Evolutionary conservation across 1,284 basidiomycete genomes (phyloP).

Genomic region (Anthracocystis panici-leucophaei): DNA sequence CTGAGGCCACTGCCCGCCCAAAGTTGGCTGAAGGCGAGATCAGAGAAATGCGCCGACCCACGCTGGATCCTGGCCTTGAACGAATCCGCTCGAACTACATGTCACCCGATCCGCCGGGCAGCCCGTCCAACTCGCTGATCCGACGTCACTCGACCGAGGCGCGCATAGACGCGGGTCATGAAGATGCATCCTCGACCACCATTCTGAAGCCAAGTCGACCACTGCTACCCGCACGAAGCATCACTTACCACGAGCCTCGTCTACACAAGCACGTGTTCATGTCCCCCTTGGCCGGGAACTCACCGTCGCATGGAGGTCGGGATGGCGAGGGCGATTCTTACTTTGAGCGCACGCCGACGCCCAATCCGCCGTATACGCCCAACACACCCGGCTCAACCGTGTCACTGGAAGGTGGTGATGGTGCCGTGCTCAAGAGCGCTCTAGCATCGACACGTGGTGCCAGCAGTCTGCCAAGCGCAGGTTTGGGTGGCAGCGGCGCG

Average conservation of each 20-base stretch:
- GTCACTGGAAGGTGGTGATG: constrained; percentile 72
- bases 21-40: constrained; percentile 3
- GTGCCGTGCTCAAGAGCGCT: constrained; percentile 72
- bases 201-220: constrained; percentile 40
- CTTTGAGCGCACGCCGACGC: constrained; percentile 41
- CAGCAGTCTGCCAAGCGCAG: constrained; percentile 11
- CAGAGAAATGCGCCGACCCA: constrained; percentile 16
- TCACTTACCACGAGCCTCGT: constrained; percentile 66
- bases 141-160: constrained; percentile 64
- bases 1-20: neutral
- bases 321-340: constrained; percentile 45
- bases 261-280: constrained; percentile 60
- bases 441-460: constrained; percentile 42
- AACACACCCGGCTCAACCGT: constrained; percentile 70
- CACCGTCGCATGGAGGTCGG: constrained; percentile 21
- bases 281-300: constrained; percentile 42
- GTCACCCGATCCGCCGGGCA: constrained; percentile 58
- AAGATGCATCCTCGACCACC: constrained; percentile 14
- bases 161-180: constrained; percentile 33
- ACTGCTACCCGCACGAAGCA: constrained; percentile 59
- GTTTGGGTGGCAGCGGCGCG: constrained; percentile 28
- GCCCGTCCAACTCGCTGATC: constrained; percentile 40
- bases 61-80: constrained; percentile 27
- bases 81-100: constrained; percentile 52
- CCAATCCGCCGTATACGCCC: constrained; percentile 67